A percentile compares a stretch with the other conserved stretches of the same genome.
phyloP scores from a whole-genome alignment of 2,329 filamentous ascomycete genomes.

The Colletotrichum graminicola region DNA sequence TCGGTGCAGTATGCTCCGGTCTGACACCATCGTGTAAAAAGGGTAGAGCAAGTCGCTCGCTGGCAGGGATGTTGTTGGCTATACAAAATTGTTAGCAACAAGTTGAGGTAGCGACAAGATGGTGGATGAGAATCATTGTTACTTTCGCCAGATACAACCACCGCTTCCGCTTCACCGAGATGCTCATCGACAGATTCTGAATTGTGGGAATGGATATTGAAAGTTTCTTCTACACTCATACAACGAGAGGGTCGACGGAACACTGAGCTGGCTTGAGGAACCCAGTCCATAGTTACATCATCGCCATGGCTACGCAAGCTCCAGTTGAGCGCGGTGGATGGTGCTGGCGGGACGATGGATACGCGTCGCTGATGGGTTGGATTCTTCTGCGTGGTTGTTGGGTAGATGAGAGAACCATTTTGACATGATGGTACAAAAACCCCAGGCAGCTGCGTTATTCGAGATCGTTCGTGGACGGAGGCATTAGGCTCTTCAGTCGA shows the following conservation, averaged over 20 bases:
- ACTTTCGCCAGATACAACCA: background rate
- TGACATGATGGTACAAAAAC: constrained; percentile 26
- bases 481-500: background rate
- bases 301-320: constrained; percentile 27
- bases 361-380: background rate
- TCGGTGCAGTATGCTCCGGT: background rate
- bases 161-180: background rate
- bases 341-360: constrained; percentile 14
- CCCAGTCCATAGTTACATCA: constrained; percentile 4
- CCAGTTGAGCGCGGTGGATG: constrained; percentile 30
- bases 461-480: background rate
- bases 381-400: constrained; percentile 4
- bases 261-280: constrained; percentile 4
- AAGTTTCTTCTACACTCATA: constrained; percentile 23
- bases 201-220: background rate
- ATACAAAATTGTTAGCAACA: background rate
- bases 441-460: background rate
- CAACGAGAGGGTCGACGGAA: constrained; percentile 27
- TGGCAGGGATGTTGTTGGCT: background rate
- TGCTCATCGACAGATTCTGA: background rate
- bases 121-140: background rate
- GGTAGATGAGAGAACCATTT: constrained; percentile 14
- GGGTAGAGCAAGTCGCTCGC: too few species aligned
- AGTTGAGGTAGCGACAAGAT: background rate
- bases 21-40: too few species aligned